Percentiles rank a stretch among this genome's conserved stretches.
Evolutionary conservation across 2,329 filamentous ascomycete species (phyloP).

Genomic region (Dryadomyces quercus-mongolicae): DNA sequence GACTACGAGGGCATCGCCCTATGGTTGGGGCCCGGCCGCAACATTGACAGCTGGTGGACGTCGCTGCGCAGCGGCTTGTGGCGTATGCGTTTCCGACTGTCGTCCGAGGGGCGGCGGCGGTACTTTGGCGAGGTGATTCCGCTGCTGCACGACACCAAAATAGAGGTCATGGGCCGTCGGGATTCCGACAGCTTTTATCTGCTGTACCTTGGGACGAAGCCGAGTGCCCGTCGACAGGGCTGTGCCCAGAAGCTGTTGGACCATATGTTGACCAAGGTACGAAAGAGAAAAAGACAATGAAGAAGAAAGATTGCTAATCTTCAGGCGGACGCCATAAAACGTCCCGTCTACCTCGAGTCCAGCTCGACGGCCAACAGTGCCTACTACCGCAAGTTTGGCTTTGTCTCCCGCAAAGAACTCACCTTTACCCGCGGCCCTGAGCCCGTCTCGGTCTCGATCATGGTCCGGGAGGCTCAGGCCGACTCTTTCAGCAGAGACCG

Average conservation of each 20-base stretch:
- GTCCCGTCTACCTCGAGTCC: slow-evolving; percentile 67
- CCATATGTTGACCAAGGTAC: slow-evolving; percentile 54
- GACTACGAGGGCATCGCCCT: slow-evolving; percentile 69
- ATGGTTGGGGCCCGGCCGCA: slow-evolving; percentile 66
- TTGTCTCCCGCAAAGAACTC: slow-evolving; percentile 52
- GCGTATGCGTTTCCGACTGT: slow-evolving; percentile 64
- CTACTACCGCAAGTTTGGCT: slow-evolving; percentile 69
- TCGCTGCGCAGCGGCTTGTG: slow-evolving; percentile 65
- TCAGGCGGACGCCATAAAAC: slow-evolving; percentile 55
- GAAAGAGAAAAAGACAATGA: too few species aligned
- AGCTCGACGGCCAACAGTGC: slow-evolving; percentile 54
- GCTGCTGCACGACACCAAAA: slow-evolving; percentile 61
- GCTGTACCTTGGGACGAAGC: slow-evolving; percentile 70
- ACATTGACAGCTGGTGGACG: slow-evolving; percentile 63
- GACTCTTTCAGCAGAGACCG: too few species aligned
- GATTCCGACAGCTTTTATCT: slow-evolving; percentile 55
- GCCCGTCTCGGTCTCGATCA: slow-evolving; percentile 61
- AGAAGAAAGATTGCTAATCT: slow-evolving; percentile 7
- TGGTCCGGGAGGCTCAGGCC: slow-evolving; percentile 60
- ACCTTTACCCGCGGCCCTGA: slow-evolving; percentile 44
- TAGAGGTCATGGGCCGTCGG: slow-evolving; percentile 52
- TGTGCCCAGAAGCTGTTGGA: slow-evolving; percentile 61
- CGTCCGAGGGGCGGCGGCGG: slow-evolving; percentile 56
- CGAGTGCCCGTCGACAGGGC: slow-evolving; percentile 56
- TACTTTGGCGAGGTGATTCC: slow-evolving; percentile 71